Evolutionary conservation across 371 early-diverging fungal species (phyloP).

Genomic region (Mucor saturninus): DNA sequence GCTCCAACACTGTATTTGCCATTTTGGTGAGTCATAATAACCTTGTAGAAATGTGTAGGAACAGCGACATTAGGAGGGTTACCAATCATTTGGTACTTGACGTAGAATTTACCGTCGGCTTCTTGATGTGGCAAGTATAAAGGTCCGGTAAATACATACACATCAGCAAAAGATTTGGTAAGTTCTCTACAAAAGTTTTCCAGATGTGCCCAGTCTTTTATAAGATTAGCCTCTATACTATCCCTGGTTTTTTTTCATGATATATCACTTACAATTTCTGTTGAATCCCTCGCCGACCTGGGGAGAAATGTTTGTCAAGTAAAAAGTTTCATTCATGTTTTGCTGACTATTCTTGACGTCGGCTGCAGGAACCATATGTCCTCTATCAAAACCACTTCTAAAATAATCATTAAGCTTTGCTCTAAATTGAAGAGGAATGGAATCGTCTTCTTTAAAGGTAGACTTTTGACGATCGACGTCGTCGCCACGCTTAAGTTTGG

Average conservation of each 20-base stretch:
- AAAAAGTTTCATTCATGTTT: conserved; percentile 84
- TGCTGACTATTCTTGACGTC: conserved; percentile 72
- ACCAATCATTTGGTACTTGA: conserved; percentile 91
- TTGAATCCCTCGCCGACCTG: conserved; percentile 87
- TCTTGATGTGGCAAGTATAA: conserved; percentile 78
- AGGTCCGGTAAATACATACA: conserved; percentile 83
- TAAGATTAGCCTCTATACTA: neutral
- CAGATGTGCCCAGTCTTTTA: conserved; percentile 78
- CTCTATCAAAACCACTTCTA: conserved; percentile 79
- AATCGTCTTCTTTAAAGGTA: conserved; percentile 70
- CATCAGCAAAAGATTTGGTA: conserved; percentile 68
- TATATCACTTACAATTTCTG: conserved; percentile 62
- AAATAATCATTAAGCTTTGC: conserved; percentile 74
- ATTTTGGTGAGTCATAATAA: conserved; percentile 65
- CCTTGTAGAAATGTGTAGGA: conserved; percentile 94
- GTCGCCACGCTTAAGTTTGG: conserved; percentile 57
- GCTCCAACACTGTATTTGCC: conserved; percentile 66
- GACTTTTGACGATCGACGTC: conserved; percentile 70
- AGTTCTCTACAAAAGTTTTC: conserved; percentile 77
- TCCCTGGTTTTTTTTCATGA: neutral
- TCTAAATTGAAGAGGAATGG: conserved; percentile 69
- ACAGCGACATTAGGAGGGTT: conserved; percentile 89
- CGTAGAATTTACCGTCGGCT: conserved; percentile 72
- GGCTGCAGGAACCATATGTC: conserved; percentile 87
- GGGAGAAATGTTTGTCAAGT: conserved; percentile 80